Evolutionary conservation across 345 rosid species (phyloP).

Genomic region (Abelmoschus esculentus): DNA sequence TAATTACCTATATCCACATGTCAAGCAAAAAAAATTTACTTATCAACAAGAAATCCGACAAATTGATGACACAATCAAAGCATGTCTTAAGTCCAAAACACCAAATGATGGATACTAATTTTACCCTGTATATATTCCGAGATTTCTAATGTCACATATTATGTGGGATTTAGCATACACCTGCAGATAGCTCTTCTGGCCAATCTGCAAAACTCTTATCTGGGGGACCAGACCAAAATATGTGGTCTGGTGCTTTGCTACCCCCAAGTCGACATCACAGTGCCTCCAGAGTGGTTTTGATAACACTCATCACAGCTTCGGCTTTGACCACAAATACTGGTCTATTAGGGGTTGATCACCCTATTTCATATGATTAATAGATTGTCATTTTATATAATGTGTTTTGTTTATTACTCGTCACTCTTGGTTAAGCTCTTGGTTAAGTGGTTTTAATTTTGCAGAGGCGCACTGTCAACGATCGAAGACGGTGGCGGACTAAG

Average conservation of each 20-base stretch:
- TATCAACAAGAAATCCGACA: not conserved
- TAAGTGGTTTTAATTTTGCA: conserved; percentile 18
- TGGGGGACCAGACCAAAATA: not conserved
- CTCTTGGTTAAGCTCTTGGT: too few species aligned
- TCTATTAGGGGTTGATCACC: not conserved
- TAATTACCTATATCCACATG: too few species aligned
- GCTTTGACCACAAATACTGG: not conserved
- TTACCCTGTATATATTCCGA: not conserved
- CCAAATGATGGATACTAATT: not conserved
- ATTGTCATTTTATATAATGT: not conserved
- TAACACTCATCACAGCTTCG: not conserved
- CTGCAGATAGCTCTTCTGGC: not conserved
- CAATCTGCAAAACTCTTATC: not conserved
- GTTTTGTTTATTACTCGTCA: not conserved
- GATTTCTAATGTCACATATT: not conserved
- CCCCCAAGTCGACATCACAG: not conserved
- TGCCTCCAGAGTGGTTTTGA: not conserved
- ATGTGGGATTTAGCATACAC: not conserved
- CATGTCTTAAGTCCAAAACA: not conserved
- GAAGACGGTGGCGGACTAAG: conserved; percentile 70
- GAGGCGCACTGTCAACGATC: conserved; percentile 65
- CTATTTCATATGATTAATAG: not conserved
- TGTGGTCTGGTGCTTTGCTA: not conserved
- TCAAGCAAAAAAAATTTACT: not conserved
- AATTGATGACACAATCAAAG: not conserved